Evolutionary conservation across 2,329 filamentous ascomycete species (phyloP).

Genomic region (Bertia moriformis): DNA sequence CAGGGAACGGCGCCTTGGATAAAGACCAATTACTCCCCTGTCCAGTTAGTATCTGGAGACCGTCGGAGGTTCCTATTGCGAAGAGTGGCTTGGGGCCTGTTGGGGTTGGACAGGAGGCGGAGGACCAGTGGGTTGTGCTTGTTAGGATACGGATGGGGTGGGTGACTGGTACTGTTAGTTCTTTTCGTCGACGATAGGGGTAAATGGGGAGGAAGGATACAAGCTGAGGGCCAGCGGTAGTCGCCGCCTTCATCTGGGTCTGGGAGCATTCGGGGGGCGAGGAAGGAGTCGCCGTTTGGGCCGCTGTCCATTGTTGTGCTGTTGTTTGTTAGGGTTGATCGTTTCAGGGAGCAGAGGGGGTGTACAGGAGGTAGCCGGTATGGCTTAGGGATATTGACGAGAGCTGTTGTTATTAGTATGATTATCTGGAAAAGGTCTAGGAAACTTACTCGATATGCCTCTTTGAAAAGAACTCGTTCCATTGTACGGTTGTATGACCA

Average conservation of each 20-base stretch:
- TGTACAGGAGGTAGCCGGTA: slow-evolving; percentile 17
- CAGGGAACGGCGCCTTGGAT: slow-evolving; percentile 10
- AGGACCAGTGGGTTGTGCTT: slow-evolving; percentile 17
- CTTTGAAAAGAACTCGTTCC: slow-evolving; percentile 14
- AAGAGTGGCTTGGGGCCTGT: slow-evolving; percentile 13
- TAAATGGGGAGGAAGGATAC: no score
- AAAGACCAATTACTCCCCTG: slow-evolving; percentile 12
- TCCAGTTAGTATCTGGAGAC: slow-evolving; percentile 16
- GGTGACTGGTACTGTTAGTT: slow-evolving; percentile 6
- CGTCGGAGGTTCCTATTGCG: slow-evolving; percentile 19
- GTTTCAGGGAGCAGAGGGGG: not conserved
- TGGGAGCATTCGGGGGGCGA: slow-evolving; percentile 14
- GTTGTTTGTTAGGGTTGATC: slow-evolving; percentile 6
- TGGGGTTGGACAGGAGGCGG: slow-evolving; percentile 17
- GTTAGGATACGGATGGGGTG: slow-evolving; percentile 13
- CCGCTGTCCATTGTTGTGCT: slow-evolving; percentile 18
- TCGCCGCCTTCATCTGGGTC: slow-evolving; percentile 14
- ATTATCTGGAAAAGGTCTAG: not conserved
- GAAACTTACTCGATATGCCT: slow-evolving; percentile 13
- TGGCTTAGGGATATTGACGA: slow-evolving; percentile 18
- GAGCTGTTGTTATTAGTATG: slow-evolving; percentile 9
- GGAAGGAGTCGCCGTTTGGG: slow-evolving; percentile 13
- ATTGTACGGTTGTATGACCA: slow-evolving; percentile 16
- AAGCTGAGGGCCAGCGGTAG: slow-evolving; percentile 13
- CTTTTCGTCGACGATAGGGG: not conserved